phyloP scores from a whole-genome alignment of 257 asterid species.

The Lycium ferocissimum region DNA sequence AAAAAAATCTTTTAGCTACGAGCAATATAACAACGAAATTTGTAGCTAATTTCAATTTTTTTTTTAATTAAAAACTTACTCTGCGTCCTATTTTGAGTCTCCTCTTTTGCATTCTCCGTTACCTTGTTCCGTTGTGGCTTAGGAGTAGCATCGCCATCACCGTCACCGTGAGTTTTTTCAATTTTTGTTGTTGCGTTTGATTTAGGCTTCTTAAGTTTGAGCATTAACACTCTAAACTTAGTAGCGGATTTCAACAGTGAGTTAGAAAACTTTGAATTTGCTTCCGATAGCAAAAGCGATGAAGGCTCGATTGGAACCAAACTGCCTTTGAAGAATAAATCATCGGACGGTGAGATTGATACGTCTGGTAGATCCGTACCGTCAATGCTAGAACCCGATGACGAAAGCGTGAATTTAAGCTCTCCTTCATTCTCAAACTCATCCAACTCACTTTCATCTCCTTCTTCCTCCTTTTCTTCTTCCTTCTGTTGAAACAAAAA shows the following conservation, averaged over 20 bases:
- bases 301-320: slow-evolving; percentile 45
- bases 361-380: slow-evolving; percentile 17
- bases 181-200: slow-evolving; percentile 21
- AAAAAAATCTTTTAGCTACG: too few relatives aligned
- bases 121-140: slow-evolving; percentile 3
- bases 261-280: slow-evolving; percentile 41
- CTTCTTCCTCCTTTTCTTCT: neutral
- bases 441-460: slow-evolving; percentile 10
- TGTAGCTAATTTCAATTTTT: too few relatives aligned
- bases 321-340: slow-evolving; percentile 43
- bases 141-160: neutral
- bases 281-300: slow-evolving; percentile 35
- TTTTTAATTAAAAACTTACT: slow-evolving; percentile 38
- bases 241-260: slow-evolving; percentile 45
- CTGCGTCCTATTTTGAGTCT: slow-evolving; percentile 26
- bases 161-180: slow-evolving; percentile 8
- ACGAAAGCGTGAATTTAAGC: slow-evolving; percentile 37
- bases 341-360: slow-evolving; percentile 38
- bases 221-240: slow-evolving; percentile 48
- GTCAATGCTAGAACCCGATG: slow-evolving; percentile 33
- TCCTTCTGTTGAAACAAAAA: too few relatives aligned
- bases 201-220: slow-evolving; percentile 50
- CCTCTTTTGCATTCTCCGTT: slow-evolving; percentile 16
- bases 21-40: too few relatives aligned
- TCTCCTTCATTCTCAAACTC: slow-evolving; percentile 35